Percentiles rank a stretch among this genome's conserved stretches.
phyloP scores from a whole-genome alignment of 768 basidiomycete species.

The Botryobasidium botryosum region DNA sequence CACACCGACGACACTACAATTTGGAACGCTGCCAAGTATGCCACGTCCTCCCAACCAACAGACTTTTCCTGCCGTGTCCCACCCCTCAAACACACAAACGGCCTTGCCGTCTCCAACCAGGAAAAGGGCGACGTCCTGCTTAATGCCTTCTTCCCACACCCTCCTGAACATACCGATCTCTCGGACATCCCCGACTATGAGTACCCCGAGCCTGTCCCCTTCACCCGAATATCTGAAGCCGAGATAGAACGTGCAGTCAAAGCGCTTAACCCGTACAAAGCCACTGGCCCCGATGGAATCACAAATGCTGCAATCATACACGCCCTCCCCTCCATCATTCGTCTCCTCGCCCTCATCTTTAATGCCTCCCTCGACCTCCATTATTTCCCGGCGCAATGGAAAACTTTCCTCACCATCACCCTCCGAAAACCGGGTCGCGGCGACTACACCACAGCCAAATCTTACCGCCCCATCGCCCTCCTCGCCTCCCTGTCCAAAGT shows the following conservation, averaged over 20 bases:
- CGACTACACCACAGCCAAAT: conserved; percentile 6
- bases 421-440: conserved; percentile 9
- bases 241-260: neutral
- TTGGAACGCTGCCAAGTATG: neutral
- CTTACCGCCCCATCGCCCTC: conserved; percentile 9
- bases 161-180: neutral
- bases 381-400: conserved; percentile 2
- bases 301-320: no score
- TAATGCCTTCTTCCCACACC: conserved; percentile 1
- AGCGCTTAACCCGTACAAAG: conserved; percentile 1
- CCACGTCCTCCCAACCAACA: neutral
- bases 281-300: conserved; percentile 9
- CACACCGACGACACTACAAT: neutral
- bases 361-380: neutral
- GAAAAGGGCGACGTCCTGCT: neutral
- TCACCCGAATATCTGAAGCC: neutral
- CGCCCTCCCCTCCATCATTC: neutral
- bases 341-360: neutral
- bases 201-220: neutral
- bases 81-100: neutral
- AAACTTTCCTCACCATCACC: neutral
- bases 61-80: neutral
- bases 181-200: conserved; percentile 1
- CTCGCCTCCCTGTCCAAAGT: conserved; percentile 3
- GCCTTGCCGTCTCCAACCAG: neutral